Evolutionary conservation across 2,329 filamentous ascomycete genomes (phyloP), one percentile per base, ranked within the genome.

Genomic region (Xylaria digitata): DNA sequence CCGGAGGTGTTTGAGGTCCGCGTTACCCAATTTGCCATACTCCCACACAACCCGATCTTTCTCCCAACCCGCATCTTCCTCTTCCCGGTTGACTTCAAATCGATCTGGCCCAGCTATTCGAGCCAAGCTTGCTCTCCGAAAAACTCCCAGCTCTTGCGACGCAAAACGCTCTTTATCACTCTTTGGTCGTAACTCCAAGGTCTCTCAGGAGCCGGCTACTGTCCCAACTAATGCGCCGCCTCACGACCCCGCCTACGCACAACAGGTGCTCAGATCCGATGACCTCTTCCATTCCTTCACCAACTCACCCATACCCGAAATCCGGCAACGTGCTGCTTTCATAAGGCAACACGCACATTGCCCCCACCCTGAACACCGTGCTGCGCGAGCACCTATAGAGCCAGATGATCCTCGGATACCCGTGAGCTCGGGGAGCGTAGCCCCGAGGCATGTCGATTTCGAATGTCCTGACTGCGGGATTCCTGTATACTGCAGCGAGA

Each of bases 381-480:
- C 90, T 62, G 94, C 92, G 2, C 88, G 92, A 70, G 78, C 90
- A 4, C 86, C 92, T 0, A 86, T 85, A 60, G 89, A 89, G 40
- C 82, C 88, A 66, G 89, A 91, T 72, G 83, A 87, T 11, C 89
- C 92, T 77, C 84, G 84, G 40, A 82, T 84, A 68, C 89, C 90
- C 75, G 79, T 82, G 19, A 76, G 80, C 19, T 86, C 83, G 11
- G 88, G 86, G 53, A 78, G 80, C 45, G 80, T 89, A 68, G 86
- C 93, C 9, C 91, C 95, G 0, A 89, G 90, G 17, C 93, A 97
- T 79, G 93, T 97, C 59, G 85, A 92, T 72, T 97, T 97, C 76
- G 96, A 98, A 79, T 99, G 96, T 75, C 94, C 96, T 0, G 95
- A 99, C 79, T 99, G 96, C 74, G 96, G 96, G 15, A 87, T 98